Base-by-base conservation (phyloP, 371 early-diverging fungal species). In the Homolaphlyctis polyrhiza region DNA sequence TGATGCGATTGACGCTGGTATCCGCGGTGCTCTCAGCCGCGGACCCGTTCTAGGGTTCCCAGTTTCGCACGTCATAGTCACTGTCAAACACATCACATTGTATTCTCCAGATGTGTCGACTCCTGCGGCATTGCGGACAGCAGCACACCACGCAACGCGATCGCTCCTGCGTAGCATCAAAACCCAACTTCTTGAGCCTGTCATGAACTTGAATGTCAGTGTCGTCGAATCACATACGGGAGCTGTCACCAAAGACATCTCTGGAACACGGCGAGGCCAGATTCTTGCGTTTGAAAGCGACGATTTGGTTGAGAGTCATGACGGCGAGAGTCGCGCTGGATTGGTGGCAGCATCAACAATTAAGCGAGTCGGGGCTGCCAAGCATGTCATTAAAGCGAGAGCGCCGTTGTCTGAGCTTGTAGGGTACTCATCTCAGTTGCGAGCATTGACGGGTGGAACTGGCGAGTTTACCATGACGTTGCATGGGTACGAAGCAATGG, bases 371-470 rank as follows among this genome's bases (percentile, higher is more conserved):
- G 57, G 33, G 11, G 33, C 55, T 2, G 35, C 57, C 33, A 43
- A 58, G 50, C 63, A 58, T 50, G 32, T 67, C 18, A 59, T 77
- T 18, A 62, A 66, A 16, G 91, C 94, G 0, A 79, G 83, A 29
- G 90, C 91, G 0, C 95, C 96, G 8, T 71, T 97, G 33, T 84
- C 89, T 61, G 82, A 88, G 0, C 84, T 96, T 89, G 71, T 95
- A 0, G 96, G 95, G 0, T 97, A 96, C 62, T 85, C 93, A n/a
- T 86, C 86, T 8, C 79, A 83, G 1, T 71, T 97, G 68, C 79
- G 97, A 48, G 89, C 91, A 28, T 71, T 94, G 70, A 93, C 97
- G 0, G 93, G 87, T 0, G 97, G 97, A 14, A 86, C 87, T 21
- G 80, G 74, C n/a, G 58, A 62, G n/a, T 77, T 94, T 62, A 79